These are phyloP conservation scores for Drechslerella coelobrocha DNA, from an alignment of 2,329 filamentous ascomycete species.

Conservation along the genomic window DNA sequence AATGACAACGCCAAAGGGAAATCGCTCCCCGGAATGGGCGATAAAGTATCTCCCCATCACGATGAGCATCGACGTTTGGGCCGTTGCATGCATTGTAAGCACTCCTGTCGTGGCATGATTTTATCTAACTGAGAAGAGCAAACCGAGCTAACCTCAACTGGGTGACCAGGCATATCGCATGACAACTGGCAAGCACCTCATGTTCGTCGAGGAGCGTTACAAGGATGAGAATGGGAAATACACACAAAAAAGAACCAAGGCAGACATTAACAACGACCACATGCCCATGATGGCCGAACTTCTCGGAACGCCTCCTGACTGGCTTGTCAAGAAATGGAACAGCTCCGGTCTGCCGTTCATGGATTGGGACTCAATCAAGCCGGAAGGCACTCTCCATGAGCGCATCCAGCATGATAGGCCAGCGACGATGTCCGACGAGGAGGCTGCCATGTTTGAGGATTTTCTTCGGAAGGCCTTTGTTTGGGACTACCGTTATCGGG, in stretches of 20 bases:
- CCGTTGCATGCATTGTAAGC: conserved; percentile 40
- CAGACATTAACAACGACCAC: conserved; percentile 39
- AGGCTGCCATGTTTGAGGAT: conserved; percentile 36
- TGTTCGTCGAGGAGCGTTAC: conserved; percentile 42
- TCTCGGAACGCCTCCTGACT: conserved; percentile 40
- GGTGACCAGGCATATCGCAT: conserved; percentile 27
- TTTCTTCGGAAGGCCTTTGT: conserved; percentile 37
- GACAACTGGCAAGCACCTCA: conserved; percentile 41
- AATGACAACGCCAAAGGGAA: conserved; percentile 46
- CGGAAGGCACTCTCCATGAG: conserved; percentile 32
- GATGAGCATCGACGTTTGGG: conserved; percentile 38
- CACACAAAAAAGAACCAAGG: conserved; percentile 41
- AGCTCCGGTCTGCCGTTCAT: conserved; percentile 30
- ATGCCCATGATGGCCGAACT: conserved; percentile 48
- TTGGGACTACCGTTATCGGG: conserved; percentile 45
- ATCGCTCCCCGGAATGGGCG: conserved; percentile 41
- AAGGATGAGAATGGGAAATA: conserved; percentile 32
- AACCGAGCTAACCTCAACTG: background rate
- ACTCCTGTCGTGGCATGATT: background rate
- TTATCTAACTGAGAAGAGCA: background rate
- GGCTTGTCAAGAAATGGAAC: conserved; percentile 36
- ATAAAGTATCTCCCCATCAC: conserved; percentile 40
- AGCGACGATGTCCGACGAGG: conserved; percentile 15
- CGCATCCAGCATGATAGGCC: conserved; percentile 40
- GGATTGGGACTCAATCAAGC: conserved; percentile 21